Conservation (phyloP, 176 grass and related monocot species). For the Leersia perrieri region DNA sequence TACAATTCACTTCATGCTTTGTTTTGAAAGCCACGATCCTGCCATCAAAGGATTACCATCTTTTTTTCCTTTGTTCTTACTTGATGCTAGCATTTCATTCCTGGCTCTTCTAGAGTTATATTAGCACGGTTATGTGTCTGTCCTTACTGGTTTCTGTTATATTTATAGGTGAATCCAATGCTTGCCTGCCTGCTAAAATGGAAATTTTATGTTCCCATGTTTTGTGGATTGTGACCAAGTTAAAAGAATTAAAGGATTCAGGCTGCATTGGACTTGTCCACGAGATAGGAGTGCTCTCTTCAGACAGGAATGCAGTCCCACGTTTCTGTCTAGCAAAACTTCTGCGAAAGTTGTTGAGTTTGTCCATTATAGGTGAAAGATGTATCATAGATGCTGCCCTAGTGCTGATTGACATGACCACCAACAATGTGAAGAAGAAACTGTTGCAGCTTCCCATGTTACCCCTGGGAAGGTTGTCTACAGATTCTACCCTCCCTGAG, state of each 20-base stretch:
- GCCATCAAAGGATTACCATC: background rate
- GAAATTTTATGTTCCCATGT: slow-evolving; percentile 51
- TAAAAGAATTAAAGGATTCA: slow-evolving; percentile 61
- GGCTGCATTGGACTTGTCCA: slow-evolving; percentile 49
- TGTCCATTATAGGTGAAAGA: slow-evolving; percentile 57
- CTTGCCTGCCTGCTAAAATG: slow-evolving; percentile 22
- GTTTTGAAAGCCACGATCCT: background rate
- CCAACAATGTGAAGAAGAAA: slow-evolving; percentile 47
- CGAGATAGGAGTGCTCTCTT: slow-evolving; percentile 51
- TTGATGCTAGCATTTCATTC: slow-evolving; percentile 15
- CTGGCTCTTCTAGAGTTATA: slow-evolving; percentile 1
- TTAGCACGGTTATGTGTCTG: slow-evolving; percentile 11
- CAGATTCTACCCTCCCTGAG: slow-evolving; percentile 26
- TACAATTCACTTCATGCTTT: slow-evolving; percentile 13
- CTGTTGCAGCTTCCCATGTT: slow-evolving; percentile 65
- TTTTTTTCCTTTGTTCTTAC: background rate
- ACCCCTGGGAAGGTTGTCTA: slow-evolving; percentile 7
- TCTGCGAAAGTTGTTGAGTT: slow-evolving; percentile 48
- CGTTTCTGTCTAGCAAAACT: slow-evolving; percentile 69
- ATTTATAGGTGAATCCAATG: slow-evolving; percentile 54
- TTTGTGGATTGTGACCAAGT: slow-evolving; percentile 63
- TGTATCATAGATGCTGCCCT: slow-evolving; percentile 56
- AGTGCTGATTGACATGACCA: slow-evolving; percentile 64
- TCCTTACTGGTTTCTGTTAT: slow-evolving; percentile 6
- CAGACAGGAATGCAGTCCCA: slow-evolving; percentile 56